Base-by-base conservation (phyloP, 2,329 filamentous ascomycete genomes). In the Sporothrix curviconia region DNA sequence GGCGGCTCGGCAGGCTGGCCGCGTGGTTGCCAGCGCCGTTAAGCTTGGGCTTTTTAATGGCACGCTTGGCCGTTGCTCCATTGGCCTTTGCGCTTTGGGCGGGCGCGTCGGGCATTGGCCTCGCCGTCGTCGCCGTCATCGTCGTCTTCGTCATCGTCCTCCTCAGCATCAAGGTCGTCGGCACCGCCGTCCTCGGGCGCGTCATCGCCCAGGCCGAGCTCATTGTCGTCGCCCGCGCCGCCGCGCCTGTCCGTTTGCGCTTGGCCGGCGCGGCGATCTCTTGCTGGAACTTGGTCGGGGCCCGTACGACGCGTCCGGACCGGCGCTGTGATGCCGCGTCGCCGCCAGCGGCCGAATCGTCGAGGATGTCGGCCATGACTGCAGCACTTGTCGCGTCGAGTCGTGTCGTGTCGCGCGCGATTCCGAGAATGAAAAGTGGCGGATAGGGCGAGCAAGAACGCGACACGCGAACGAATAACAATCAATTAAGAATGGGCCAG, bases 301-400 rank as follows among this genome's bases (percentile, higher is more conserved):
- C 76, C 67, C 76, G 81, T 61, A 82, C 77, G 74, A 84, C 83
- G 81, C 83, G 83, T 82, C 83, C 82, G 37, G 85, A 88, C 63
- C 83, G 82, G 70, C 85, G 84, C 77, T 80, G 79, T 77, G 55
- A 37, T 22, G 49, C 56, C 47, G 44, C 47, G 24, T 59, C 53
- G 47, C 17, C 53, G 47, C 36, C 47, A n/a, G 42, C 51, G 52
- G 39, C 53, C 25, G 56, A 53, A 36, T 56, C 56, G 44, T 58
- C 51, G 32, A 25, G 37, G 22, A 14, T 19, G n/a, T 57, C 55
- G 55, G 46, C 46, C 58, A 59, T 59, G 42, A 39, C 24, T 47
- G 39, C 12, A 9, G n/a, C 8, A 7, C 11, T 44, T 24, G 46
- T 22, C 19, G 47, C 43, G n/a, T 30, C 17, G 32, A 30, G 22